Evolutionary conservation across 2,329 filamentous ascomycete genomes (phyloP).

Genomic region (Diaporthe helianthi): DNA sequence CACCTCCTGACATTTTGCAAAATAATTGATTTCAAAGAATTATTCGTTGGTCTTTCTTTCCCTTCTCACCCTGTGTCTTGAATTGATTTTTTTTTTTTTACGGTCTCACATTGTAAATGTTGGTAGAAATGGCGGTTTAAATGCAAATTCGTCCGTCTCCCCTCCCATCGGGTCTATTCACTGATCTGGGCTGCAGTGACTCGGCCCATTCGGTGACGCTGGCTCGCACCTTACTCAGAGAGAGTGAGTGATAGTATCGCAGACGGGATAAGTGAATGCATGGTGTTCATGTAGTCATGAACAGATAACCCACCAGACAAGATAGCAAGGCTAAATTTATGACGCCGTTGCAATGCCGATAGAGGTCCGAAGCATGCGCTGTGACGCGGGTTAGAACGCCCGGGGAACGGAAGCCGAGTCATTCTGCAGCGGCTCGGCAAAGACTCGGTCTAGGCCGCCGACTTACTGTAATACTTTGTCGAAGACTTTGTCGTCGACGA

Average conservation of each 20-base stretch:
- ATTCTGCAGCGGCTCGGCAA: conserved; percentile 24
- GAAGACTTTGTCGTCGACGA: conserved; percentile 2
- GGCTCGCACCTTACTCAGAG: background rate
- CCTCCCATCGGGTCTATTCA: background rate
- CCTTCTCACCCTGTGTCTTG: no score
- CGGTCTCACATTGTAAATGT: background rate
- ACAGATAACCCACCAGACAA: background rate
- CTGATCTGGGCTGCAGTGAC: background rate
- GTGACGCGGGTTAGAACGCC: background rate
- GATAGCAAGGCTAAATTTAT: background rate
- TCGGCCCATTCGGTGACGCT: background rate
- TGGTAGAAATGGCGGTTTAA: no score
- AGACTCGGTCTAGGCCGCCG: conserved; percentile 18
- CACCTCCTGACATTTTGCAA: background rate
- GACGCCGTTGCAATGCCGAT: background rate
- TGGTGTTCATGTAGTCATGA: background rate
- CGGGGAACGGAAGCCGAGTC: conserved; percentile 26
- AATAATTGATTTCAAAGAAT: no score
- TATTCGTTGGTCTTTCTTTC: background rate
- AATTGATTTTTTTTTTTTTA: background rate
- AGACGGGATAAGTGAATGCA: background rate
- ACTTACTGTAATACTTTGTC: background rate
- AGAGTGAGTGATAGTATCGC: background rate
- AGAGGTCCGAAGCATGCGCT: background rate
- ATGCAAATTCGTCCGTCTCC: background rate